phyloP scores from a whole-genome alignment of 202 grass and related monocot species.

The Tripidium arundinaceum region DNA sequence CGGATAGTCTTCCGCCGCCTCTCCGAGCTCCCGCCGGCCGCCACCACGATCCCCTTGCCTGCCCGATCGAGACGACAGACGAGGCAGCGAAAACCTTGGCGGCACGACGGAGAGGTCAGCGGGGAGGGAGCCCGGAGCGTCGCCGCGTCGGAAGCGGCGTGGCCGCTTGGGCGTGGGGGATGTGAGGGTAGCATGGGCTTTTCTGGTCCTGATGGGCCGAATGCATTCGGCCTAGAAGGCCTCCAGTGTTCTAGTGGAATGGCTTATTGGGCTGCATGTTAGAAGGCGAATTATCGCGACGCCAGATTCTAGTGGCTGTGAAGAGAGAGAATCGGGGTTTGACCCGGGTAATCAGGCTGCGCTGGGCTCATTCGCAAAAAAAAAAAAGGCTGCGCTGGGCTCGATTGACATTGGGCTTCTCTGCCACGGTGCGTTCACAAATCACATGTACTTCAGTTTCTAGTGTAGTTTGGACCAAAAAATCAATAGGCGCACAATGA shows the following conservation, averaged over 20 bases:
- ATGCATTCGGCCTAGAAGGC: background rate
- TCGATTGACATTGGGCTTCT: too few relatives aligned
- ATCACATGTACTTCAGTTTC: too few relatives aligned
- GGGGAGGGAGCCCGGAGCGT: background rate
- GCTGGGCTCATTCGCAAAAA: too few relatives aligned
- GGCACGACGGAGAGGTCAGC: background rate
- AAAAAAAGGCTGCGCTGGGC: too few relatives aligned
- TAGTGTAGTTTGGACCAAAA: too few relatives aligned
- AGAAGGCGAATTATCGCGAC: too few relatives aligned
- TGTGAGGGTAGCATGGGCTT: background rate
- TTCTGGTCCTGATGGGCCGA: background rate
- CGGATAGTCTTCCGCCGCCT: background rate
- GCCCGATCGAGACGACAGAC: background rate
- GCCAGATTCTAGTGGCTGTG: too few relatives aligned
- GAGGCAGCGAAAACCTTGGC: constrained; percentile 26
- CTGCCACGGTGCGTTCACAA: too few relatives aligned
- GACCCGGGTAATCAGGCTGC: background rate
- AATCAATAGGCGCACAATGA: too few relatives aligned
- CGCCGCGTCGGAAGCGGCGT: background rate
- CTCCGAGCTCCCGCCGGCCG: background rate
- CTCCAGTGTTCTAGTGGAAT: background rate
- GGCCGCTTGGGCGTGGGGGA: background rate
- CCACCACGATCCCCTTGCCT: background rate
- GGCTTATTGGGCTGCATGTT: background rate
- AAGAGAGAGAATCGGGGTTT: background rate